Evolutionary conservation across 1,139 yeast genomes (phyloP), one percentile per base, ranked within the genome.

Genomic region (Candida glucosophila): DNA sequence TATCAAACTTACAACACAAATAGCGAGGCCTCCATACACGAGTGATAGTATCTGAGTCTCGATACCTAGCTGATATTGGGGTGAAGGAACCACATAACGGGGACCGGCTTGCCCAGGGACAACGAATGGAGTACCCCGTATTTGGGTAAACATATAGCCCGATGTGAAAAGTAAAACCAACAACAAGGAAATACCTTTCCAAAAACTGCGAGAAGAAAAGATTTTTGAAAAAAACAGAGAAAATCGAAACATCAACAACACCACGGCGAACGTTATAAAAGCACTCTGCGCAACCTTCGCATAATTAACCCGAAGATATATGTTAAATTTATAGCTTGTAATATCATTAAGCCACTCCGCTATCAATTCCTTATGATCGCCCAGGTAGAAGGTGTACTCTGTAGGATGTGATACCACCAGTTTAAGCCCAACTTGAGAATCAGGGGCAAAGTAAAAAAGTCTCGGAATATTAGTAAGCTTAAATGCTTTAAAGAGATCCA

Each of bases 91-190:
- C 42, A 88, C 73, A 48, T 83, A 86, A 69, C 62, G 3, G 54
- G 53, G 15, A 88, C 90, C 25, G 68, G 56, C 6, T 60, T 62
- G 28, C 63, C 67, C 24, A 67, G 68, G 32, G 73, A 76, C 19
- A 79, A 63, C 43, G 76, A 80, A 12, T 13, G 85, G 94, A 6
- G 77, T 67, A 22, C 70, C 70, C 49, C 97, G 74, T 36, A 90
- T 90, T 41, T 74, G 73, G 50, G 85, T 86, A 67, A 75, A 90
- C 98, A 90, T 90, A 55, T 86, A 82, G 10, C 98, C 98, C 8
- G 92, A 67, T 27, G 73, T 77, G 60, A 88, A 82, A 41, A 86
- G 57, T 35, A 88, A 61, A 15, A 83, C 67, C 9, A 71, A 44
- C 22, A 80, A 58, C 13, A 82, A 58, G 4, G 82, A 64, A 10